Evolutionary conservation across 1,139 yeast genomes (phyloP).

Genomic region (Saccharomyces hybrid): DNA sequence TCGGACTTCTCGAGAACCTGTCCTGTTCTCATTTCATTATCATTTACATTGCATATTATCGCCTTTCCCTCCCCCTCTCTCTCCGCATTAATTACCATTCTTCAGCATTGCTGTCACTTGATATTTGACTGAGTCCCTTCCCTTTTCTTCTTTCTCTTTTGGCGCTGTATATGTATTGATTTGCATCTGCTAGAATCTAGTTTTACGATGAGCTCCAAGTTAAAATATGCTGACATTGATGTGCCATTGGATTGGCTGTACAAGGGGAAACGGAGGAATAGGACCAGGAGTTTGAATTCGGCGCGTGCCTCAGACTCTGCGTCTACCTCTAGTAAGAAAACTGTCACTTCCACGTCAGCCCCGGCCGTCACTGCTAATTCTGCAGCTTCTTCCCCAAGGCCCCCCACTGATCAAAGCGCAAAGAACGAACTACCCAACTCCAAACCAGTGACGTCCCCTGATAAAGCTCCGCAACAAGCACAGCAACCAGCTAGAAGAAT

Average conservation of each 20-base stretch:
- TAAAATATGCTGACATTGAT: conserved; percentile 15
- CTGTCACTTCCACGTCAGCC: background rate
- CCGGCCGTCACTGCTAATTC: background rate
- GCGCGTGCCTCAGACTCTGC: background rate
- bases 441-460: background rate
- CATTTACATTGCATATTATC: background rate
- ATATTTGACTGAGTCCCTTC: background rate
- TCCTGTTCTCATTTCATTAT: background rate
- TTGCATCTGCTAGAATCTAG: background rate
- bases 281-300: background rate
- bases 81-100: background rate
- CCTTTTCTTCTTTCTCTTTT: background rate
- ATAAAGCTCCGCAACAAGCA: background rate
- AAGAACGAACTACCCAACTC: background rate
- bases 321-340: background rate
- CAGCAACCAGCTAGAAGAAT: background rate
- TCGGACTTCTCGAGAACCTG: background rate
- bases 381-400: background rate
- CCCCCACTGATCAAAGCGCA: background rate
- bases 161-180: background rate
- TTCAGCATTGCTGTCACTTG: background rate
- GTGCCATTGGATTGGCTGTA: conserved; percentile 30
- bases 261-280: conserved; percentile 19
- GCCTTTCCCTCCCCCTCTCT: too few species aligned
- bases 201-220: background rate